Base-by-base conservation (phyloP, 768 basidiomycete species). In the Pulveroboletus ravenelii region DNA sequence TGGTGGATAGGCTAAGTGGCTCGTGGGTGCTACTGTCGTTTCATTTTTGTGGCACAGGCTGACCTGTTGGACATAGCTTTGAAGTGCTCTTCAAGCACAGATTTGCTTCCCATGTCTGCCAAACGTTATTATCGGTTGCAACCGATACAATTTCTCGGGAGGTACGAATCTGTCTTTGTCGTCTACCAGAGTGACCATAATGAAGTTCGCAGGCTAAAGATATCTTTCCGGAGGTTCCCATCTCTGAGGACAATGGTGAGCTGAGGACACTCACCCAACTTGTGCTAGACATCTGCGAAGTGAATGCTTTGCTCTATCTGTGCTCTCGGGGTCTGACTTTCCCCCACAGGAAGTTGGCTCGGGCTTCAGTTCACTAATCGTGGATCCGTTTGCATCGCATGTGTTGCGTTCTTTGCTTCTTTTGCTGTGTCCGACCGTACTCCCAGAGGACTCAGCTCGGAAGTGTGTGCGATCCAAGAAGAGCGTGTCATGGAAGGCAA, bases 91-190 rank as follows among this genome's bases (percentile, higher is more conserved):
- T 78, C 27, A 82, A 77, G 61, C 88, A 98, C 62, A 80, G 93
- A 27, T 98, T 96, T 73, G 92, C 87, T 14, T 95, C 93, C 23
- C 94, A 97, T 80, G 94, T 96, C 7, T 88, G 88, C 59, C 93
- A 97, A 67, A 97, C 93, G 1, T 70, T 96, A 55, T 77, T 97
- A 56, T 78, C 77, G 2, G 80, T 90, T 20, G 80, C 82, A 6
- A 62, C 61, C 27, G 77, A 82, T 39, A 87, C 87, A 0, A 68
- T 89, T 39, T 72, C 78, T 23, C 74, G 89, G 64, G 89, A 91
- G 77, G 87, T 86, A 54, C 25, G 69, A 18, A 9, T 30, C 44
- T 32, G 30, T 13, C 40, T 18, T 41, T 15, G 20, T 45, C 18
- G 20, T 45, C 12, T 53, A 29, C 45, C 20, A 14, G 30, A 8